Evolutionary conservation across 164 flowering plant genomes (phyloP), one percentile per base, ranked within the genome.

Genomic region (Brasenia schreberi): DNA sequence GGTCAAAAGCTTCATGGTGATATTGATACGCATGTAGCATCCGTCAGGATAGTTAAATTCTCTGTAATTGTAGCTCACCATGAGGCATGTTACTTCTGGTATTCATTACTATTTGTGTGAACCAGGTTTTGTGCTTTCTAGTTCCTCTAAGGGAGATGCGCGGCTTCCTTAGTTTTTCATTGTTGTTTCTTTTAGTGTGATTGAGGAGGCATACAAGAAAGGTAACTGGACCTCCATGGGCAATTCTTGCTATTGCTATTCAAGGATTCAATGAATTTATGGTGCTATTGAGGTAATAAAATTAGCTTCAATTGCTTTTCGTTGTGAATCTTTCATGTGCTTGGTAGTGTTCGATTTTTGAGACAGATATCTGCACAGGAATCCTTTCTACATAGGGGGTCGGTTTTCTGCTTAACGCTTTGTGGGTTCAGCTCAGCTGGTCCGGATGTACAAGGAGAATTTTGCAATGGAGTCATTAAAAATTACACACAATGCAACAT

Each of bases 201-300:
- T 83, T 58, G 81, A 90, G 96, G 94, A 85, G 70, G 88, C 96
- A 11, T 64, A 79, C 72, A 81, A 71, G 79, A 84, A 77, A 9
- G 73, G 66, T 69, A 87, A 78, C 77, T 87, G 93, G 91, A 59
- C 96, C 96, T 79, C 85, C 90, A 33, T 89, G 96, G 93, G 90
- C 89, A 5, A 87, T 86, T 64, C 39, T 78, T 19, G 88, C 87
- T 5, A 61, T 90, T 78, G 9, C 86, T 65, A 44, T 87, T 18
- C 84, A 87, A 52, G 96, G 96, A 1, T 87, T 87, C 64, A 87
- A 90, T 67, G 93, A 89, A 76, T 78, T 89, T 66, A 84, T 86
- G 83, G 56, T 71, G 1, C 86, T 89, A 53, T 62, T 89, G 59
- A 86, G 75, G 96, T 87, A 76, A 64, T 39, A 39, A 56, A 27